Conservation (phyloP, 805 yeast species). For the Saitoella complicata region DNA sequence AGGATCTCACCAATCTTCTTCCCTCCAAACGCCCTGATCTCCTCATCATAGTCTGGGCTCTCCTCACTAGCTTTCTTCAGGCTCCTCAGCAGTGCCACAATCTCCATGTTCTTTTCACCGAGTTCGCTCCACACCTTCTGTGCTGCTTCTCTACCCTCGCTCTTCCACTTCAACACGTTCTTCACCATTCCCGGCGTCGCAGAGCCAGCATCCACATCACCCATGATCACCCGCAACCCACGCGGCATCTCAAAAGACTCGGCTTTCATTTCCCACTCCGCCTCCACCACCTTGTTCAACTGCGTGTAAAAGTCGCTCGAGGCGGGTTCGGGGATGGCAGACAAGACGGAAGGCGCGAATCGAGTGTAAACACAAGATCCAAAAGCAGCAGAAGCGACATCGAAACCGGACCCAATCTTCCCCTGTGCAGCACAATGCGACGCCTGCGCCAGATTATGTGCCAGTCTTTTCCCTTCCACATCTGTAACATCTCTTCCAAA, state of each 20-base stretch:
- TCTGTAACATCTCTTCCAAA: constrained; percentile 23
- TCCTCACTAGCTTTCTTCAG: constrained; percentile 23
- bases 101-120: constrained; percentile 38
- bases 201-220: constrained; percentile 84
- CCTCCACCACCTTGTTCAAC: constrained; percentile 15
- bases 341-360: constrained; percentile 39
- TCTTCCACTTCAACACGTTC: constrained; percentile 57
- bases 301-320: constrained; percentile 9
- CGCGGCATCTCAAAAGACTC: constrained; percentile 48
- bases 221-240: constrained; percentile 62
- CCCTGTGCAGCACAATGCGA: constrained; percentile 91
- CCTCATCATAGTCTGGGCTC: constrained; percentile 25
- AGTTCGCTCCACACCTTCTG: constrained; percentile 36
- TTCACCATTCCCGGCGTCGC: constrained; percentile 85
- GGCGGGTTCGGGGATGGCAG: constrained; percentile 14
- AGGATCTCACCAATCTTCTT: background rate
- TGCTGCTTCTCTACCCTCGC: constrained; percentile 23
- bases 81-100: constrained; percentile 33
- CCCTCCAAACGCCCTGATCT: constrained; percentile 5
- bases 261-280: constrained; percentile 43
- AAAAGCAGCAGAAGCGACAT: constrained; percentile 86
- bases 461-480: constrained; percentile 16
- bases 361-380: constrained; percentile 77
- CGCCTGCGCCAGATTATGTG: constrained; percentile 76
- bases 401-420: constrained; percentile 93